These are phyloP conservation scores for Mychonastes homosphaera DNA, from an alignment of 139 green algal species.

Conservation along the genomic window DNA sequence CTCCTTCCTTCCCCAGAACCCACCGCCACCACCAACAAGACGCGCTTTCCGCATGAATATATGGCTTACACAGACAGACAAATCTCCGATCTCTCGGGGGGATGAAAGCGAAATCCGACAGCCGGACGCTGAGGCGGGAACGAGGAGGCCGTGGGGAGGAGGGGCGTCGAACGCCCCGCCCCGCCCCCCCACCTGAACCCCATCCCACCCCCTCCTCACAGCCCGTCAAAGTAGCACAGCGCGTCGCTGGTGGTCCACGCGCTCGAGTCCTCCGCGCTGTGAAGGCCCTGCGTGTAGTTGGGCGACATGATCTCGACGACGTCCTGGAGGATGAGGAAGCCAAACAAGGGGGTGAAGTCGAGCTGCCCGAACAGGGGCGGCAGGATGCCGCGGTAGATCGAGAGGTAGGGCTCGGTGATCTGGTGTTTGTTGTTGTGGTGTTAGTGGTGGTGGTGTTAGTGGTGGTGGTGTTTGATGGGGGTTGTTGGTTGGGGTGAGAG, in stretches of 20 bases:
- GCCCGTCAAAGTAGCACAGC: slow-evolving; percentile 52
- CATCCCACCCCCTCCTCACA: too few relatives aligned
- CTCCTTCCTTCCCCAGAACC: too few relatives aligned
- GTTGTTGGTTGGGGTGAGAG: background rate
- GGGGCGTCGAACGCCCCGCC: too few relatives aligned
- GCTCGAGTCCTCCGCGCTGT: slow-evolving; percentile 39
- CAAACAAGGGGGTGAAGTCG: slow-evolving; percentile 93
- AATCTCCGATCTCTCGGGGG: too few relatives aligned
- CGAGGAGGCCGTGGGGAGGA: too few relatives aligned
- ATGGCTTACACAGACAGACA: too few relatives aligned
- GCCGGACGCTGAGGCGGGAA: too few relatives aligned
- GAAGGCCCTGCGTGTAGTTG: slow-evolving; percentile 45
- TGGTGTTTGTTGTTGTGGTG: slow-evolving; percentile 27
- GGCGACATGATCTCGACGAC: slow-evolving; percentile 53
- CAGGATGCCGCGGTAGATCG: slow-evolving; percentile 89
- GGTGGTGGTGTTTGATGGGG: too few relatives aligned
- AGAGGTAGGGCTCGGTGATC: slow-evolving; percentile 96
- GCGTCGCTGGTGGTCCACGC: slow-evolving; percentile 45
- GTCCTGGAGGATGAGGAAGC: slow-evolving; percentile 89
- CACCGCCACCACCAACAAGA: too few relatives aligned
- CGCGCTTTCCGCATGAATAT: too few relatives aligned
- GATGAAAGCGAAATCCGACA: too few relatives aligned
- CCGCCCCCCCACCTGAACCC: too few relatives aligned
- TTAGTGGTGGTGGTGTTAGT: background rate
- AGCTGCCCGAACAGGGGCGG: slow-evolving; percentile 89